A percentile compares a stretch with the other conserved stretches of the same genome.
Conservation (phyloP, 306 rosid genomes). For the Carpinus viminea region DNA sequence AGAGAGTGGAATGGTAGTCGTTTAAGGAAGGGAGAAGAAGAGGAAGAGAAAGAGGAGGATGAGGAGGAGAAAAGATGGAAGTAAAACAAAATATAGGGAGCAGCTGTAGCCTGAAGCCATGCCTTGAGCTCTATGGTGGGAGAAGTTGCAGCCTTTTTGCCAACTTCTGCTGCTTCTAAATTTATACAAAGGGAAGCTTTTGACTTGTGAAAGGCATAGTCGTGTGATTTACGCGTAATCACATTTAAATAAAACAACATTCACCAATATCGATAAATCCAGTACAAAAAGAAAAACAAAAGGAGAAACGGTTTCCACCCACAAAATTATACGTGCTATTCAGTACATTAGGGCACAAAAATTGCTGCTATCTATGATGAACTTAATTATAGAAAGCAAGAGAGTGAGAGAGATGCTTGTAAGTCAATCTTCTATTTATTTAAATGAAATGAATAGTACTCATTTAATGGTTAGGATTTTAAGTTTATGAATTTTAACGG, state of each 20-base stretch:
- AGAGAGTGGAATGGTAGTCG: slow-evolving; percentile 7
- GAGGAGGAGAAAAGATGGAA: slow-evolving; percentile 12
- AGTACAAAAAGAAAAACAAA: too few relatives aligned
- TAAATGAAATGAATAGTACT: too few relatives aligned
- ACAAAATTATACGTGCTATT: too few relatives aligned
- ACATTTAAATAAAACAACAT: not conserved
- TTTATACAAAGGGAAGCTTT: not conserved
- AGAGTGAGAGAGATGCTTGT: too few relatives aligned
- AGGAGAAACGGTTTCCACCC: too few relatives aligned
- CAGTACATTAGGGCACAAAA: too few relatives aligned
- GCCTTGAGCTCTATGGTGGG: not conserved
- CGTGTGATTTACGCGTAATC: not conserved
- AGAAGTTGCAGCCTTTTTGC: not conserved
- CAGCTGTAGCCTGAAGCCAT: slow-evolving; percentile 23
- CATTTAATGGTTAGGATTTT: too few relatives aligned
- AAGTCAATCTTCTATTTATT: too few relatives aligned
- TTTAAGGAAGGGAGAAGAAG: slow-evolving; percentile 5
- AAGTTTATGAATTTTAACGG: too few relatives aligned
- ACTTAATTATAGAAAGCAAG: too few relatives aligned
- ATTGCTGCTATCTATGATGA: too few relatives aligned
- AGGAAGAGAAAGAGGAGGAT: slow-evolving; percentile 5
- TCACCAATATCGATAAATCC: not conserved
- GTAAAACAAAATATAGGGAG: not conserved
- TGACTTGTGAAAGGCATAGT: not conserved
- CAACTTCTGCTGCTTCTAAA: not conserved